Base-by-base conservation (phyloP, 2,329 filamentous ascomycete species). In the Trichoderma sp. region DNA sequence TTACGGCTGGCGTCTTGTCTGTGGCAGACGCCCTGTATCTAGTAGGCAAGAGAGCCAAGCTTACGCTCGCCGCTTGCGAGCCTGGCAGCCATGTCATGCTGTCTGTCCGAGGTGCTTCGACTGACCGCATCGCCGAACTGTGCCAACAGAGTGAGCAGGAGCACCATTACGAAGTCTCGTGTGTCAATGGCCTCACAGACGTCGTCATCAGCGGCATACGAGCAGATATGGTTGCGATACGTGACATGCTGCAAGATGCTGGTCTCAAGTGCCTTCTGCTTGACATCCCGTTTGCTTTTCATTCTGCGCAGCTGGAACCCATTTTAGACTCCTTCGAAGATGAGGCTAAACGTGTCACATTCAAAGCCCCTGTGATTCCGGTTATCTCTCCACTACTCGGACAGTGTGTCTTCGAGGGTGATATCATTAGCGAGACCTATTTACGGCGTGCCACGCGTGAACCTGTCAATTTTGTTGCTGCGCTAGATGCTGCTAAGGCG, bases 21-120 rank as follows among this genome's bases (percentile, higher is more conserved):
- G 89, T 88, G n/a, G 89, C 88, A 75, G 92, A 94, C 78, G 89
- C 91, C 77, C 87, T 95, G 71, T 91, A 90, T 75, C 85, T 95
- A 1, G 91, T 94, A 30, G 92, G 92, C 58, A 80, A 84, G 70
- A 87, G 93, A 74, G 92, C 92, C 21, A 83, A 88, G 77, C 84
- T 93, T 14, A 84, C 94, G 2, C 86, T 90, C 56, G 83, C 89
- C 68, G 87, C 88, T 75, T 94, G 92, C 83, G 89, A 86, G 24
- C 84, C 87, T 15, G 88, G 90, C 72, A 92, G 88, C 1, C 92
- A 94, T 76, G 86, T 86, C 43, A 88, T 88, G 86, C 79, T 88
- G 62, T 85, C 85, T 26, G 81, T 86, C 12, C 83, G 84, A 72
- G 85, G 39, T 26, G 62, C 47, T 9, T 47, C 60, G 18, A 58